These are phyloP conservation scores for Colletotrichum viniferum DNA, from an alignment of 2,329 filamentous ascomycete species.

Conservation along the genomic window DNA sequence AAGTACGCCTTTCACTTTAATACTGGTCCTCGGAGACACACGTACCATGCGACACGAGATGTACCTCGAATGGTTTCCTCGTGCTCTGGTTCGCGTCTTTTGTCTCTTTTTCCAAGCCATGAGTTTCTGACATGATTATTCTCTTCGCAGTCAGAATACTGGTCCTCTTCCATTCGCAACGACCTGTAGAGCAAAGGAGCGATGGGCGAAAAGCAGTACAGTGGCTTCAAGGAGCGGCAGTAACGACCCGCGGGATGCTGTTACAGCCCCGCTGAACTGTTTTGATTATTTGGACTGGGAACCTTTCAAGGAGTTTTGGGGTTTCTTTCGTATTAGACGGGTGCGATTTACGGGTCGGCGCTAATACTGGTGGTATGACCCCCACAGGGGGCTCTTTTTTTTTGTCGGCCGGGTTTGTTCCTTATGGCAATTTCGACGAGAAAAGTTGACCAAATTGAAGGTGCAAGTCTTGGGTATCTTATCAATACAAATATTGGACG, in stretches of 20 bases:
- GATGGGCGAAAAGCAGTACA: background rate
- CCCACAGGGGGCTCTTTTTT: background rate
- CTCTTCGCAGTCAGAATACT: background rate
- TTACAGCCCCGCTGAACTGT: background rate
- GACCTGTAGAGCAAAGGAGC: background rate
- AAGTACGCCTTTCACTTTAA: background rate
- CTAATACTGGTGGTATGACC: background rate
- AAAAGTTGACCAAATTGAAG: background rate
- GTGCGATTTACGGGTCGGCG: background rate
- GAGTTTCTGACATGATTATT: background rate
- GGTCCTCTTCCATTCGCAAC: background rate
- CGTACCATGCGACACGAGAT: background rate
- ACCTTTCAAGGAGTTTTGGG: background rate
- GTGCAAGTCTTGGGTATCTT: background rate
- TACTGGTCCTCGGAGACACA: background rate
- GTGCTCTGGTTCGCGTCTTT: background rate
- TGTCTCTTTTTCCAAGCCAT: background rate
- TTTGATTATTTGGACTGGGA: background rate
- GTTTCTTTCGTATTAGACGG: background rate
- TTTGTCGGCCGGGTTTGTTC: background rate
- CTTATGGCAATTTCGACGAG: background rate
- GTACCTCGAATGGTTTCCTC: background rate
- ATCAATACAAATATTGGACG: background rate
- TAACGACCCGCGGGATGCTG: background rate
- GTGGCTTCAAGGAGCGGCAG: background rate